Conservation (phyloP, 345 rosid species). For the Hibiscus tridactylites region DNA sequence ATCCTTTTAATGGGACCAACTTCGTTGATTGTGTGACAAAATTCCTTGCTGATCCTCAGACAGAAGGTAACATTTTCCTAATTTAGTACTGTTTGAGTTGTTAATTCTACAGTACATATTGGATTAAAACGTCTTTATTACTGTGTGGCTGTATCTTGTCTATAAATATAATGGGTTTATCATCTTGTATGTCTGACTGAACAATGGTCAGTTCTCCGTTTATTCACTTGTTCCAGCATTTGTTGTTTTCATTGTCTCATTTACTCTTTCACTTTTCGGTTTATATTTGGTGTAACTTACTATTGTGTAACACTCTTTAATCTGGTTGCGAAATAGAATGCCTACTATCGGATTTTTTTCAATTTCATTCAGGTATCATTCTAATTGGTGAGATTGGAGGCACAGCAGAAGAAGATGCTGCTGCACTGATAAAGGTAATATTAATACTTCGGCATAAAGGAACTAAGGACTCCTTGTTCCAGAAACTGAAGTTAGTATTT, state of each 20-base stretch:
- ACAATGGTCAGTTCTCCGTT: not conserved
- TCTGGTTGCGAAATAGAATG: not conserved
- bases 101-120: not conserved
- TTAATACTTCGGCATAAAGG: not conserved
- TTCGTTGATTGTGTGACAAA: conserved; percentile 83
- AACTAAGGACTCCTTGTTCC: not conserved
- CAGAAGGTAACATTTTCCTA: conserved; percentile 59
- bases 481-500: not conserved
- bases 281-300: not conserved
- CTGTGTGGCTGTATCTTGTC: not conserved
- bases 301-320: not conserved
- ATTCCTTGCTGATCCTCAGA: conserved; percentile 84
- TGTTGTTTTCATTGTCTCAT: not conserved
- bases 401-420: conserved; percentile 98
- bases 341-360: not conserved
- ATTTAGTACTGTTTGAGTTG: not conserved
- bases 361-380: conserved; percentile 50
- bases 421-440: conserved; percentile 69
- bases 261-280: not conserved
- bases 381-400: conserved; percentile 98
- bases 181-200: not conserved
- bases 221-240: not conserved
- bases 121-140: not conserved
- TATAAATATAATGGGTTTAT: not conserved
- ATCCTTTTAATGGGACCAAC: conserved; percentile 96